Conservation (phyloP, 2,329 filamentous ascomycete species). For the Penicillium sclerotiorum region DNA sequence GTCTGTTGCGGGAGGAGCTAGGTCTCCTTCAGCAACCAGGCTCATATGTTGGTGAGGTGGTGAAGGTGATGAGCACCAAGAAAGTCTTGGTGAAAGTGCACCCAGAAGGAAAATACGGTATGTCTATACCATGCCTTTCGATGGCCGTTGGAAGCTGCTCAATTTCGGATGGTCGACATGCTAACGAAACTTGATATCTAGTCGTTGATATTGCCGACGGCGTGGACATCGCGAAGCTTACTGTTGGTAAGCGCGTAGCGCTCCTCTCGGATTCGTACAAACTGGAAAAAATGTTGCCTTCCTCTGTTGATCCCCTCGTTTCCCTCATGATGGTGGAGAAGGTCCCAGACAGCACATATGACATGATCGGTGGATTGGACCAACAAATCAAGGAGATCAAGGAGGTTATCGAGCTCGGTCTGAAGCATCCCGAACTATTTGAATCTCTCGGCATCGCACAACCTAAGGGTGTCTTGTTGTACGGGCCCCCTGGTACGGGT, state of each 20-base stretch:
- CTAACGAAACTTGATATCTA: constrained; percentile 42
- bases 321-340: constrained; percentile 99
- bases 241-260: constrained; percentile 94
- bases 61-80: constrained; percentile 99
- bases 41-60: constrained; percentile 98
- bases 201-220: constrained; percentile 94
- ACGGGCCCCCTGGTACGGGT: constrained; percentile 93
- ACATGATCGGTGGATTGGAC: constrained; percentile 99
- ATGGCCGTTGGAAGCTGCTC: not conserved
- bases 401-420: constrained; percentile 96
- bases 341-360: constrained; percentile 98
- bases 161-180: no score
- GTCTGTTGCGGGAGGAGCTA: constrained; percentile 90
- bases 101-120: constrained; percentile 99
- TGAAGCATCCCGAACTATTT: constrained; percentile 98
- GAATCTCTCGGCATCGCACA: constrained; percentile 99
- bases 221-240: constrained; percentile 94
- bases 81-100: constrained; percentile 99
- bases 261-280: constrained; percentile 97
- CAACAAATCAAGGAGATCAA: constrained; percentile 99
- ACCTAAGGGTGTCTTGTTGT: constrained; percentile 94
- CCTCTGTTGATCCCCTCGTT: constrained; percentile 95
- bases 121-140: constrained; percentile 29
- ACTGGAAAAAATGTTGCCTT: constrained; percentile 96
- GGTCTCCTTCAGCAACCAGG: constrained; percentile 95